These are phyloP conservation scores for Microcyclospora pomicola DNA, from an alignment of 2,329 filamentous ascomycete species.

Conservation along the genomic window DNA sequence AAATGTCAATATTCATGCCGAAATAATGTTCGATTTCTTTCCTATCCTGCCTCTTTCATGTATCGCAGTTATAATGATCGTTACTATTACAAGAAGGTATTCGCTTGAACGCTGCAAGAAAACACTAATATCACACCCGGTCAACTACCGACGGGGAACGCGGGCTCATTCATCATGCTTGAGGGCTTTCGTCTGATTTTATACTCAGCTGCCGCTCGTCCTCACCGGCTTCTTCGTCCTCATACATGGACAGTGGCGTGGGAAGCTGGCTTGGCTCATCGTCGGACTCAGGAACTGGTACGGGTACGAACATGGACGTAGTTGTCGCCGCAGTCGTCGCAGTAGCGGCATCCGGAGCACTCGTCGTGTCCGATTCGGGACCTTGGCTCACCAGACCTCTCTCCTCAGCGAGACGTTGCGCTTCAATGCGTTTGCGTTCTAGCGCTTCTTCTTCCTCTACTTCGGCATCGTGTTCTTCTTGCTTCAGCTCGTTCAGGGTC, in stretches of 20 bases:
- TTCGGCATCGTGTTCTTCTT: constrained; percentile 42
- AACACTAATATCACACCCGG: not conserved
- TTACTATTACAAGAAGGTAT: not conserved
- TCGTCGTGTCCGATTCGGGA: constrained; percentile 2
- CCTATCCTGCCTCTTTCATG: too few species aligned
- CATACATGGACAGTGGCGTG: constrained; percentile 13
- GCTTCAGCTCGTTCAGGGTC: constrained; percentile 41
- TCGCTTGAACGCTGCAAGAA: constrained; percentile 4
- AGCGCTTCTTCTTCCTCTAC: constrained; percentile 44
- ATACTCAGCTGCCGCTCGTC: not conserved
- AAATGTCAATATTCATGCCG: too few species aligned
- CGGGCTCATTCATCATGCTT: too few species aligned
- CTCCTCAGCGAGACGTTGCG: constrained; percentile 40
- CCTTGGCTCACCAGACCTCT: constrained; percentile 32
- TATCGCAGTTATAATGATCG: too few species aligned
- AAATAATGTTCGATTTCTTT: too few species aligned
- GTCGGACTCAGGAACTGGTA: not conserved
- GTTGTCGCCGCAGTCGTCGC: not conserved
- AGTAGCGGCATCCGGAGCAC: not conserved
- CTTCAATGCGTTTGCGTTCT: constrained; percentile 39
- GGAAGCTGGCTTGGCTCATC: constrained; percentile 14
- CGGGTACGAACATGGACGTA: too few species aligned
- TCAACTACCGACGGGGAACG: too few species aligned
- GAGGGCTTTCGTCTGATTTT: not conserved
- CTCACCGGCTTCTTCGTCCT: constrained; percentile 9